These are phyloP conservation scores for Oryza coarctata DNA, from an alignment of 176 grass and related monocot genomes.

Conservation along the genomic window DNA sequence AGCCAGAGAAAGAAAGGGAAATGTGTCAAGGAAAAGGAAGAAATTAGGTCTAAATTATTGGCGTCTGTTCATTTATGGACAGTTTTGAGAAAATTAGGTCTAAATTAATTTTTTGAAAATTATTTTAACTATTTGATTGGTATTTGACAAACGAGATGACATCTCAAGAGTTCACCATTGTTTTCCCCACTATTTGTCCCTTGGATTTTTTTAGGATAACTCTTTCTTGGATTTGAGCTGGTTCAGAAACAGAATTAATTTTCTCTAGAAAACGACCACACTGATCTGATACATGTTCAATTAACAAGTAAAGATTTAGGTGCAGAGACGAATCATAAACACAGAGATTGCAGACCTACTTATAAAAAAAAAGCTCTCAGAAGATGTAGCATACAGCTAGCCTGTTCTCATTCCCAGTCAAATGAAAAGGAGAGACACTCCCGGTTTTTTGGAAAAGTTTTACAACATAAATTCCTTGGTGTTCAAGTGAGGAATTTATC, in stretches of 20 bases:
- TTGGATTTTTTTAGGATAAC: neutral
- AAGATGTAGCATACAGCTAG: neutral
- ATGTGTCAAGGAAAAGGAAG: neutral
- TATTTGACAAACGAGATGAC: too few species aligned
- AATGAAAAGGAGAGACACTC: neutral
- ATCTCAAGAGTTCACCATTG: too few species aligned
- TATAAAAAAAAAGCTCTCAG: neutral
- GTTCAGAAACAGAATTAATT: neutral
- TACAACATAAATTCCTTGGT: constrained; percentile 31
- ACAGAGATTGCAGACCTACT: neutral
- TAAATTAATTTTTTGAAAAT: too few species aligned
- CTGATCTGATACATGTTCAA: neutral
- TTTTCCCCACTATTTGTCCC: neutral
- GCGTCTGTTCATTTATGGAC: neutral
- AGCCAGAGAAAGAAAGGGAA: neutral
- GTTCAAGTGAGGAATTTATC: constrained; percentile 36
- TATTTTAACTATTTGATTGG: too few species aligned
- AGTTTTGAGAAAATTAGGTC: neutral
- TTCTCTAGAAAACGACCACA: neutral
- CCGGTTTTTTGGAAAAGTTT: neutral
- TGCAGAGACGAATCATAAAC: neutral
- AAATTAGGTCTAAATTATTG: neutral
- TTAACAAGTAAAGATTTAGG: neutral
- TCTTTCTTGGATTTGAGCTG: neutral
- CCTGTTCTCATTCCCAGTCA: neutral